phyloP scores from a whole-genome alignment of 768 basidiomycete species.

The Melanogaster broomeanus region DNA sequence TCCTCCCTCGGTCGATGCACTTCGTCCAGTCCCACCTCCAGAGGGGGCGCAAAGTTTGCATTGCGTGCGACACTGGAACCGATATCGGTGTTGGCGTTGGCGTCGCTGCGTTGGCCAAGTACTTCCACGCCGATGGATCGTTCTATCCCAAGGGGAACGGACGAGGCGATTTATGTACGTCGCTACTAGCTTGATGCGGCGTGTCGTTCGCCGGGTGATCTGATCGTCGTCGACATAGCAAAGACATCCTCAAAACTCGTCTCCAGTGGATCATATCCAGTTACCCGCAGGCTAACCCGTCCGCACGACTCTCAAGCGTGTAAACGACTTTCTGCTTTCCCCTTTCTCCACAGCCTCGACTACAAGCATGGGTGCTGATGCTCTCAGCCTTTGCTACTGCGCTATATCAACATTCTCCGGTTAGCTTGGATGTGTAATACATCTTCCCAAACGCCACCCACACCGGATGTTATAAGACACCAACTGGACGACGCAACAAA shows the following conservation, averaged over 20 bases:
- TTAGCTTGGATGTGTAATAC: neutral
- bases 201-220: neutral
- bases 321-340: conserved; percentile 74
- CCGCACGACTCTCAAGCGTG: conserved; percentile 77
- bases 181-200: neutral
- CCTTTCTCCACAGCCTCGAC: conserved; percentile 5
- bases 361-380: no score
- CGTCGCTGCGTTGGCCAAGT: conserved; percentile 54
- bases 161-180: conserved; percentile 23
- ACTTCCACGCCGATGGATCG: conserved; percentile 58
- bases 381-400: neutral
- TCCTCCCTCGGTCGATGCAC: conserved; percentile 49
- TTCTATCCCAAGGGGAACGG: conserved; percentile 10
- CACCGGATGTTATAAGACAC: neutral
- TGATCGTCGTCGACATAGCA: conserved; percentile 34
- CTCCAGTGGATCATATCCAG: conserved; percentile 87
- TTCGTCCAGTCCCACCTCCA: conserved; percentile 48
- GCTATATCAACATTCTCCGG: neutral
- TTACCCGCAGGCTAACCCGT: conserved; percentile 77
- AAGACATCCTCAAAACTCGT: conserved; percentile 66
- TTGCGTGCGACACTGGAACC: conserved; percentile 58
- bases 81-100: conserved; percentile 68
- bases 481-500: neutral
- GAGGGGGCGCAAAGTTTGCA: conserved; percentile 40
- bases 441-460: neutral